A percentile compares a stretch with the other conserved stretches of the same genome.
Evolutionary conservation across 2,329 filamentous ascomycete species (phyloP).

Genomic region (Aspergillus persii): DNA sequence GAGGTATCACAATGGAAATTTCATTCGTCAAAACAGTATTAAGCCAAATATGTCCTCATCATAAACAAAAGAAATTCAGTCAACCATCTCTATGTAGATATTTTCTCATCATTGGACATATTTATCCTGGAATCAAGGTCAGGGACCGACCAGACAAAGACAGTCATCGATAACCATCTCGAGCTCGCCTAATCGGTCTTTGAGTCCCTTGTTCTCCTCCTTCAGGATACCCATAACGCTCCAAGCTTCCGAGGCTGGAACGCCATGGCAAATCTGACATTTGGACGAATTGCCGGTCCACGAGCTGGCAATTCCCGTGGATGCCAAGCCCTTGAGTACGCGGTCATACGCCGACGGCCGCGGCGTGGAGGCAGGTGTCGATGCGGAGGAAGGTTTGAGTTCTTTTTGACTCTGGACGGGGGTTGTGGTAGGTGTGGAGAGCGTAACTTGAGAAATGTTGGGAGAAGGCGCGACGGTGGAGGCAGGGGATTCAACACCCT

Average conservation of each 20-base stretch:
- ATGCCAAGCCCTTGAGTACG: slow-evolving; percentile 42
- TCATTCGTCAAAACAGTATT: neutral
- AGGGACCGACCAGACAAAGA: slow-evolving; percentile 51
- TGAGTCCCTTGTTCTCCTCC: slow-evolving; percentile 55
- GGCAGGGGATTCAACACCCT: slow-evolving; percentile 32
- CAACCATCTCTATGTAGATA: neutral
- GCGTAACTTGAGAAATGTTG: slow-evolving; percentile 35
- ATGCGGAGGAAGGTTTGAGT: slow-evolving; percentile 16
- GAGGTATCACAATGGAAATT: neutral
- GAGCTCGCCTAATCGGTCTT: slow-evolving; percentile 52
- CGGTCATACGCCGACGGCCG: slow-evolving; percentile 43
- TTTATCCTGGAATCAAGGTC: neutral
- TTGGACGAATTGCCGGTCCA: slow-evolving; percentile 30
- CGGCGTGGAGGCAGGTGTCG: slow-evolving; percentile 19
- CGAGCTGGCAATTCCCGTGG: slow-evolving; percentile 32
- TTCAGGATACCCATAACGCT: slow-evolving; percentile 51
- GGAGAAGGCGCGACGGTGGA: slow-evolving; percentile 39
- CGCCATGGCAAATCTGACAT: slow-evolving; percentile 43
- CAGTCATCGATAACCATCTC: slow-evolving; percentile 57
- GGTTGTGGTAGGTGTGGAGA: slow-evolving; percentile 32
- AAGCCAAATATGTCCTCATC: neutral
- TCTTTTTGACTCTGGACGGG: slow-evolving; percentile 33
- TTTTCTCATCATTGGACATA: neutral
- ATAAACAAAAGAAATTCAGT: neutral
- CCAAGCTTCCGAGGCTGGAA: slow-evolving; percentile 51